Base-by-base conservation (phyloP, 2,329 filamentous ascomycete species). In the Ascomycota sp. region DNA sequence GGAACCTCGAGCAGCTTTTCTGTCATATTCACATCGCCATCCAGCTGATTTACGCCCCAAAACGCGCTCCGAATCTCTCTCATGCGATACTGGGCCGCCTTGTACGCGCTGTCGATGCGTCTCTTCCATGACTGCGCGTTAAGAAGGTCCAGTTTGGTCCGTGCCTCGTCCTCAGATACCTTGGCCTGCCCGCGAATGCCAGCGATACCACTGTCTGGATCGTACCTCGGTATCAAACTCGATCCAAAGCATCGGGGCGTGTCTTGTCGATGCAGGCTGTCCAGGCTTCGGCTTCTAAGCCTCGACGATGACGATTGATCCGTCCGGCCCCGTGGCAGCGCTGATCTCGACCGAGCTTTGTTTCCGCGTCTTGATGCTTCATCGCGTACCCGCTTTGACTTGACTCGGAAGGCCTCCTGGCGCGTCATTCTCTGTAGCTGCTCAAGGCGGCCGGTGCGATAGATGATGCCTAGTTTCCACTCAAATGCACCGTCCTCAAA, bases 401-500 rank as follows among this genome's bases (percentile, higher is more conserved):
- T 98, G 34, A 92, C 59, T 10, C 72, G 61, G 51, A 91, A 95
- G 0, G 86, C 86, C 38, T 92, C 82, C 48, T 93, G 82, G 26
- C 89, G 72, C 4, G 86, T 85, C 32, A 92, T 58, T 13, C 89
- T 69, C 50, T 95, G 89, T 46, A 76, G 75, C 51, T 95, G 86
- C 50, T 98, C 89, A 32, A 85, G 60, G 13, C 86, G 63, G 1
- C 91, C 89, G 27, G 81, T 71, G 21, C 86, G 74, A 49, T 95
- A 98, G 30, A 98, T 98, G 45, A 83, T 74, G 11, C 85, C 82
- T 8, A 98, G 60, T 47, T 94, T 95, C 80, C 85, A 98, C 49
- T 98, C 89, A 43, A 98, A 98, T 0, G 81, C 76, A 29, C 89
- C 86, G 47, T 98, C 89, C 52, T 98, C 89, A 23, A 98, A 62